Evolutionary conservation across 495 filamentous ascomycete species (phyloP), one percentile per base, ranked within the genome.

Genomic region (Penicillium egyptiacum): DNA sequence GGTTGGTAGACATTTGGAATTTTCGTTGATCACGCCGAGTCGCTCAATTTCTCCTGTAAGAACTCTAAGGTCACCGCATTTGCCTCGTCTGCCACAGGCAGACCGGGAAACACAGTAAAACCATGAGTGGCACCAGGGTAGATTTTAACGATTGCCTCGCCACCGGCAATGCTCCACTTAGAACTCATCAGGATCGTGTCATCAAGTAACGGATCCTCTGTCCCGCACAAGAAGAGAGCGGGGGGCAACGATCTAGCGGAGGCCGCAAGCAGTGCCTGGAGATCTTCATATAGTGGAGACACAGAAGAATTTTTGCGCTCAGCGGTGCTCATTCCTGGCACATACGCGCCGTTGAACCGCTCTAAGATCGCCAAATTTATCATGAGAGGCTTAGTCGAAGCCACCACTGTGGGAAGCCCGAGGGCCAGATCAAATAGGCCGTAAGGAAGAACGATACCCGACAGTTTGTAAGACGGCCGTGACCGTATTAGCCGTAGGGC

Each of bases 121-220:
- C 71, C 77, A 67, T 83, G 81, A 16, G 75, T 67, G n/a, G 74
- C 77, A 8, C 82, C 83, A 28, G 76, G 73, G 65, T 78, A 81
- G 7, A 83, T 63, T 64, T 75, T 83, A 10, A 81, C 55, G 5
- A 80, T 58, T 1, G 71, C 67, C 64, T 83, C 75, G 17, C 71
- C 76, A 17, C 82, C 81, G 26, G 70, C 68, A 62, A 79, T 75
- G 64, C 58, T 43, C 79, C 80, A 85, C 67, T 79, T 80, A 19
- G 69, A 63, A 7, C 64, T 65, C 81, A 86, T 84, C 31, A 81
- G 55, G 22, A 84, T 58, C 17, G 73, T 80, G 62, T 85, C 82
- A 66, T 85, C 82, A 7, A 83, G 62, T 65, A 85, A 53, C 14
- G 66, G 70, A 62, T 85, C 83, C 55, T 77, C 74, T 10, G 79